Base-by-base conservation (phyloP, 2,329 filamentous ascomycete genomes). In the Monilinia fructicola region DNA sequence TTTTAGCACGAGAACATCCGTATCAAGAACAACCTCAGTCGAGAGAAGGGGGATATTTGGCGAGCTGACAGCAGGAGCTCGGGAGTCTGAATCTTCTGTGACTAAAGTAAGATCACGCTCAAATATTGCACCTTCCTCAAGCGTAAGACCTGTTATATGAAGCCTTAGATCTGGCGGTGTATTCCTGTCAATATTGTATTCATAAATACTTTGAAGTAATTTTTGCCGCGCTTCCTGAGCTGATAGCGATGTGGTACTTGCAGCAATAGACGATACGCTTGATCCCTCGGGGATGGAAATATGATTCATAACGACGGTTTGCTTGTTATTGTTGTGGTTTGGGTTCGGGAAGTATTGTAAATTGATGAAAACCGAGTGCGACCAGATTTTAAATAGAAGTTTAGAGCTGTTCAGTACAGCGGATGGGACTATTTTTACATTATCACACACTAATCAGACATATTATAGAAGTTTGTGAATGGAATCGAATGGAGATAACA, bases 131-230 rank as follows among this genome's bases (percentile, higher is more conserved):
- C 46, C 55, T 38, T 66, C 55, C 2, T 61, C 38, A 4, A 61
- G 31, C 1, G 48, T 26, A 18, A 66, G 64, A 23, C 64, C 64
- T 28, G 64, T 61, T 14, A 66, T 40, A 11, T 66, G 48, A 28
- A 66, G 38, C 38, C 38, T 66, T 28, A 61, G 46, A 23, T 61
- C 35, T 2, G 16, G 7, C 11, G 55, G 64, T 18, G 48, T 66
- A 9, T 61, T 21, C 12, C 1, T n/a, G n/a, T 61, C 26, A 5
- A 38, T 35, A 16, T 66, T 66, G 16, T 40, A 66, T 28, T 61
- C 44, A 7, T 26, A 44, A 26, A 66, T 61, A 14, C 54, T 35
- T 23, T 26, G 21, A 16, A 66, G 46, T 10, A 66, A 21, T 9
- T 23, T 38, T 23, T 61, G 46, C 12, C 48, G 38, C 16, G 28